A percentile compares a stretch with the other conserved stretches of the same genome.
phyloP scores from a whole-genome alignment of 2,329 filamentous ascomycete species.

The Penicillium sp. region DNA sequence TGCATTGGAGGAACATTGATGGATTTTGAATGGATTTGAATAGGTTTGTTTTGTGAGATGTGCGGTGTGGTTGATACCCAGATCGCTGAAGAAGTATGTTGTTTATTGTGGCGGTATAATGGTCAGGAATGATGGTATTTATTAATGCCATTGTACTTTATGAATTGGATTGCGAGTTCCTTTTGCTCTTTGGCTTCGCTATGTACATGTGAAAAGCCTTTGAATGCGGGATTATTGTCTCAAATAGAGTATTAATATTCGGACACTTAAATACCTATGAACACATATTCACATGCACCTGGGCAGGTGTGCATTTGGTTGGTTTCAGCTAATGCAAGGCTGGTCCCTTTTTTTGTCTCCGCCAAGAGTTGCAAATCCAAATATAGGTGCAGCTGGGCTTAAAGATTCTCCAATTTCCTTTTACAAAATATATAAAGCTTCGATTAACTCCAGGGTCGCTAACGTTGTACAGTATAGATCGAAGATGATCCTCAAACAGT shows the following conservation, averaged over 20 bases:
- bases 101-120: neutral
- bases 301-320: too few species aligned
- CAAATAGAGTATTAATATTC: too few species aligned
- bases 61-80: neutral
- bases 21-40: neutral
- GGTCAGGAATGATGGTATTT: neutral
- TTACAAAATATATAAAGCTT: neutral
- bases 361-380: too few species aligned
- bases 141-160: neutral
- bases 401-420: too few species aligned
- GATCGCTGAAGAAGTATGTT: neutral
- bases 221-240: too few species aligned
- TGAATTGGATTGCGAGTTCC: neutral
- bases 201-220: too few species aligned
- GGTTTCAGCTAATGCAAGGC: too few species aligned
- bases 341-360: too few species aligned
- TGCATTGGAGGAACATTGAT: constrained; percentile 15
- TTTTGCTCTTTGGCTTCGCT: too few species aligned
- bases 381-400: too few species aligned
- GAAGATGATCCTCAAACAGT: neutral
- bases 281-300: too few species aligned
- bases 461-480: neutral
- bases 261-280: too few species aligned
- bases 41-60: neutral
- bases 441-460: neutral